Conservation (phyloP, 1,139 yeast genomes). For the Suhomyces bolitotheri region DNA sequence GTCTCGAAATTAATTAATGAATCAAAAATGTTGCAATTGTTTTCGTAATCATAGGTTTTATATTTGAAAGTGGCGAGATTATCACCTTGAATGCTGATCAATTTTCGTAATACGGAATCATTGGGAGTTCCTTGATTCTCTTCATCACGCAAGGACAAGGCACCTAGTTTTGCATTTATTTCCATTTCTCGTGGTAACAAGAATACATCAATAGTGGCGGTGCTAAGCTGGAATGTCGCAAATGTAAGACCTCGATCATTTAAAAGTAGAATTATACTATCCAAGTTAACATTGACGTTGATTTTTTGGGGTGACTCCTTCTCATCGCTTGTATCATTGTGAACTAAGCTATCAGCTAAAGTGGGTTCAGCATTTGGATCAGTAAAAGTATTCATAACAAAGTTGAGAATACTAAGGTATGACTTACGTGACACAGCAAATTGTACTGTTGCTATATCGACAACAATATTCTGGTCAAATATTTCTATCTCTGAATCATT, state of each 20-base stretch:
- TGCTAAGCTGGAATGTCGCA: constrained; percentile 75
- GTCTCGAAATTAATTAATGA: constrained; percentile 67
- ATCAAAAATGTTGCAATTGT: constrained; percentile 50
- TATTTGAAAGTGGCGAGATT: constrained; percentile 81
- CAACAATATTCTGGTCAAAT: constrained; percentile 73
- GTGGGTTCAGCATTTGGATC: constrained; percentile 70
- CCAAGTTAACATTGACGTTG: constrained; percentile 66
- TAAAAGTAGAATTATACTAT: constrained; percentile 71
- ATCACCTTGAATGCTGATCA: constrained; percentile 79
- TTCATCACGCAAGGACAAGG: constrained; percentile 76
- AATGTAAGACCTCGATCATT: constrained; percentile 83
- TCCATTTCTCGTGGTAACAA: constrained; percentile 79
- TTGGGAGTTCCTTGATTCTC: constrained; percentile 61
- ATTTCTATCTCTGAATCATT: constrained; percentile 62
- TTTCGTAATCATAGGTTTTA: constrained; percentile 71
- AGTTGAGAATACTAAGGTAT: constrained; percentile 75
- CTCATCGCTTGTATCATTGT: constrained; percentile 55
- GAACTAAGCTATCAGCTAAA: constrained; percentile 68
- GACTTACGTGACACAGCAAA: constrained; percentile 78
- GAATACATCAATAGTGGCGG: constrained; percentile 67
- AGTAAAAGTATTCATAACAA: constrained; percentile 81
- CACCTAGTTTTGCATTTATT: constrained; percentile 75
- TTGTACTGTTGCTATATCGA: constrained; percentile 78
- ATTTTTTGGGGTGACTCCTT: constrained; percentile 71
- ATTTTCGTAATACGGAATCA: constrained; percentile 60